phyloP scores from a whole-genome alignment of 306 rosid genomes.

The Fagus sylvatica region DNA sequence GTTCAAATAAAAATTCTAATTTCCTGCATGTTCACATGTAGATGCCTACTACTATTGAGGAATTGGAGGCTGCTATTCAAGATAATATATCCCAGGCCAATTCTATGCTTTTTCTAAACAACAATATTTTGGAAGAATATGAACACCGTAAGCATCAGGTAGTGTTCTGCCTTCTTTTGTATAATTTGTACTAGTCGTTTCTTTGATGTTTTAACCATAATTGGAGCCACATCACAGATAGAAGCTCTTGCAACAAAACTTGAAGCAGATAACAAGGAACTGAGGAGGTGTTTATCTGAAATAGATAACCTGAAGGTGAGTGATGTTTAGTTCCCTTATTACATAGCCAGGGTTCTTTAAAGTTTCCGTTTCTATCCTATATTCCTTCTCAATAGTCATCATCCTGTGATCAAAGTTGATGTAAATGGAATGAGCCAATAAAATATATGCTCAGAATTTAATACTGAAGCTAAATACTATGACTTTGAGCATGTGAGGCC shows the following conservation, averaged over 20 bases:
- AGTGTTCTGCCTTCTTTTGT: constrained; percentile 2
- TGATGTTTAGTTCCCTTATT: constrained; percentile 16
- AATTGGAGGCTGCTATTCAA: constrained; percentile 82
- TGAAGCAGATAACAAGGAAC: constrained; percentile 67
- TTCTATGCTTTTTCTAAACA: constrained; percentile 75
- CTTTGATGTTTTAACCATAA: background rate
- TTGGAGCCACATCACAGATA: constrained; percentile 52
- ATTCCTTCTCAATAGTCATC: background rate
- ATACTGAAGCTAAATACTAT: background rate
- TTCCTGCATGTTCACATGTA: constrained; percentile 26
- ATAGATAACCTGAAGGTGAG: constrained; percentile 70
- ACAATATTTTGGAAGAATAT: constrained; percentile 77
- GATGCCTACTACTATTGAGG: constrained; percentile 98
- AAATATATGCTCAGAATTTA: background rate
- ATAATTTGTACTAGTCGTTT: background rate
- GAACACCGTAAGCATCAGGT: constrained; percentile 74
- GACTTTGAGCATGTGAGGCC: background rate
- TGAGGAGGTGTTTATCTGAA: constrained; percentile 45
- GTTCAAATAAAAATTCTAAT: constrained; percentile 3
- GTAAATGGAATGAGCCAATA: background rate
- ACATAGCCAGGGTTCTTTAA: constrained; percentile 12
- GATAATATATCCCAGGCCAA: constrained; percentile 74
- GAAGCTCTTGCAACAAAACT: constrained; percentile 57
- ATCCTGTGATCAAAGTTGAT: background rate
- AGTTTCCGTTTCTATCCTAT: background rate